Conservation (phyloP, 176 grass and related monocot species). For the Carex scoparia region DNA sequence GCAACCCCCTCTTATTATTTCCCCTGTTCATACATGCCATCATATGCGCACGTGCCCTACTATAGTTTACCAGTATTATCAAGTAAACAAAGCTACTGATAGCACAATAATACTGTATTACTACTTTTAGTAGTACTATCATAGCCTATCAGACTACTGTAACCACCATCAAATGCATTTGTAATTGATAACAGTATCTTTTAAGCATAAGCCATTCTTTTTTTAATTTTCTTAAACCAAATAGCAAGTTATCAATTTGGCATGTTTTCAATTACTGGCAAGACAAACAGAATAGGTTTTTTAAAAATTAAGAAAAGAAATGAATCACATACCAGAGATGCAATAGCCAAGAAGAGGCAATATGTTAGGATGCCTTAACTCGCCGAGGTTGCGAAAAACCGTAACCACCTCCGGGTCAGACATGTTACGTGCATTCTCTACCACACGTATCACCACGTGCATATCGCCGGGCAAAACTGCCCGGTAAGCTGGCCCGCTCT, state of each 20-base stretch:
- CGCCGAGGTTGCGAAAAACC: constrained; percentile 41
- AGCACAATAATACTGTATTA: constrained; percentile 4
- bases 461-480: constrained; percentile 63
- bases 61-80: background rate
- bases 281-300: background rate
- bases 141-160: constrained; percentile 1
- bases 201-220: background rate
- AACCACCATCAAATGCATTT: background rate
- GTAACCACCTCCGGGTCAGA: constrained; percentile 1
- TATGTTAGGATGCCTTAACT: constrained; percentile 71
- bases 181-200: background rate
- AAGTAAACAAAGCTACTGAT: background rate
- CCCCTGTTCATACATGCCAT: constrained; percentile 19
- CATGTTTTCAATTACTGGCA: background rate
- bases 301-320: background rate
- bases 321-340: constrained; percentile 48
- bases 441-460: constrained; percentile 69
- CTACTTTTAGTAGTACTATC: background rate
- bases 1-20: constrained; percentile 11
- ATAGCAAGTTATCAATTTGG: background rate
- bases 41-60: constrained; percentile 4
- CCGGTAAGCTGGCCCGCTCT: constrained; percentile 62
- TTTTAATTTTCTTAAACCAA: background rate
- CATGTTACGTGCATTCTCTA: constrained; percentile 25
- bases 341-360: constrained; percentile 87